These are phyloP conservation scores for Rubus idaeus DNA, from an alignment of 306 rosid genomes.

Conservation along the genomic window DNA sequence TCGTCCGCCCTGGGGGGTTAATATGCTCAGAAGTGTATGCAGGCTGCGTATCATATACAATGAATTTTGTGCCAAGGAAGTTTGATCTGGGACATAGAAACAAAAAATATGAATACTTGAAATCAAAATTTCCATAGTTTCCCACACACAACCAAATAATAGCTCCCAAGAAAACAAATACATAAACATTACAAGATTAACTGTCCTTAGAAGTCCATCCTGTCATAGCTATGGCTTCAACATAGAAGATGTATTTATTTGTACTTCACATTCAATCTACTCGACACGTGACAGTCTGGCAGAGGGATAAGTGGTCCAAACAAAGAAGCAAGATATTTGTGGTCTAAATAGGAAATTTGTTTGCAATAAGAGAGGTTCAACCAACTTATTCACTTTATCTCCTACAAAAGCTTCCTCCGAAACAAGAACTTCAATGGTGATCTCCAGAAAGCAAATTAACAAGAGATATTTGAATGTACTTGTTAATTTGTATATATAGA, in stretches of 20 bases:
- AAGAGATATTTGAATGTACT: not conserved
- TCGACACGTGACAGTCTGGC: not conserved
- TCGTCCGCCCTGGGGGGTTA: constrained; percentile 62
- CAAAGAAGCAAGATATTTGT: not conserved
- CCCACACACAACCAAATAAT: not conserved
- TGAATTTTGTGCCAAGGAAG: constrained; percentile 90
- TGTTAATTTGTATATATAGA: not conserved
- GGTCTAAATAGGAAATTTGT: not conserved
- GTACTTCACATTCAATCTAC: not conserved
- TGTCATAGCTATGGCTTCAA: not conserved
- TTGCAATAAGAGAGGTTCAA: not conserved
- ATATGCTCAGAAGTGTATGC: constrained; percentile 50
- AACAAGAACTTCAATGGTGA: not conserved
- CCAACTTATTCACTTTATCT: not conserved
- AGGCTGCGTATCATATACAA: constrained; percentile 84
- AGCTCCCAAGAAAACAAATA: constrained; percentile 3
- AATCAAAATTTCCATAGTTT: not conserved
- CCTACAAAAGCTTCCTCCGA: constrained; percentile 2
- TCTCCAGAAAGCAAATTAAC: not conserved
- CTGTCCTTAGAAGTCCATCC: not conserved
- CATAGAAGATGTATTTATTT: not conserved
- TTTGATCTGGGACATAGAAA: constrained; percentile 66
- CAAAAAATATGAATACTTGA: not conserved
- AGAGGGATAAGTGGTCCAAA: not conserved
- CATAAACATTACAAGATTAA: not conserved